Conservation (phyloP, 371 early-diverging fungal genomes). For the Batkoa obscura region DNA sequence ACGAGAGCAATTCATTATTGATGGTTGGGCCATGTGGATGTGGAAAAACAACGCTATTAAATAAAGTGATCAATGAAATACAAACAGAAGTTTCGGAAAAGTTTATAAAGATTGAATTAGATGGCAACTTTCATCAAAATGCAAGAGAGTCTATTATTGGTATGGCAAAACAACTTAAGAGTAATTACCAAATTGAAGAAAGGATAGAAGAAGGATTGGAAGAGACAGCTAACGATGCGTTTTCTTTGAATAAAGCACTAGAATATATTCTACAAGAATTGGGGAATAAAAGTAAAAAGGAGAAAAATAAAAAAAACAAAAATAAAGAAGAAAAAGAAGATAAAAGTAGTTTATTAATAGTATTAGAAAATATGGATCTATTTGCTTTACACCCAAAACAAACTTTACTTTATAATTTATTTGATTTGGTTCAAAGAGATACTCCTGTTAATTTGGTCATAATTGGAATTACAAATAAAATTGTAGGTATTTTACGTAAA, state of each 20-base stretch:
- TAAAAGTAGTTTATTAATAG: constrained; percentile 67
- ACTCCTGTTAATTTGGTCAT: constrained; percentile 61
- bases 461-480: constrained; percentile 60
- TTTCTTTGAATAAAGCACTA: background rate
- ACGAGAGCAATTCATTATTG: constrained; percentile 46
- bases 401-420: constrained; percentile 73
- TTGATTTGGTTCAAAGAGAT: constrained; percentile 72
- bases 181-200: constrained; percentile 11
- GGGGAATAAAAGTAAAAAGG: constrained; percentile 29
- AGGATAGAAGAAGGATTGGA: background rate
- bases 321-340: too few relatives aligned
- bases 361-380: constrained; percentile 77
- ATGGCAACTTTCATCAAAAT: constrained; percentile 61
- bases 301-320: constrained; percentile 35
- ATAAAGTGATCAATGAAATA: background rate
- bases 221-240: background rate
- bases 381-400: constrained; percentile 81
- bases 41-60: constrained; percentile 34
- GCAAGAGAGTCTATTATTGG: constrained; percentile 63
- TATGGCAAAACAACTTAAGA: constrained; percentile 56
- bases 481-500: too few relatives aligned
- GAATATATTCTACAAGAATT: constrained; percentile 21
- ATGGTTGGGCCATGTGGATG: constrained; percentile 53
- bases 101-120: constrained; percentile 49
- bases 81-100: constrained; percentile 8